Evolutionary conservation across 495 filamentous ascomycete species (phyloP), one percentile per base, ranked within the genome.

Genomic region (Aspergillus taichungensis): DNA sequence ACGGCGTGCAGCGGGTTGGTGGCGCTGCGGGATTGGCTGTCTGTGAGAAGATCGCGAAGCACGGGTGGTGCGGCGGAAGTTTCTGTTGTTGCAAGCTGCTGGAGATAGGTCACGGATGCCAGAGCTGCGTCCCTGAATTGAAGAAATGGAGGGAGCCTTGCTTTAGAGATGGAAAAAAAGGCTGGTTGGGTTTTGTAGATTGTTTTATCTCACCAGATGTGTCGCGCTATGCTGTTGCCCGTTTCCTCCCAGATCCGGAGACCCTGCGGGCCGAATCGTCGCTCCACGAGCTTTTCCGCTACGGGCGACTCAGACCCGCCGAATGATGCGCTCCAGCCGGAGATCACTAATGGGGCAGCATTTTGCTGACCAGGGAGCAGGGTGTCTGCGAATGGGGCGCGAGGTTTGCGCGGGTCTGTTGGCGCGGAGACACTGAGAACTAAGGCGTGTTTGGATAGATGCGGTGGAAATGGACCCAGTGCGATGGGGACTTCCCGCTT

Each of bases 201-300:
- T 24, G 18, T 24, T 24, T 24, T 24, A 24, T 24, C 62, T 62
- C 81, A 91, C 92, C 92, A 98, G 37, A 97, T 79, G 64, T 98
- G 92, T 11, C 89, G 76, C 11, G 91, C 90, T 54, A 98, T 95
- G 59, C 87, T 95, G 59, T 97, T 89, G 6, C 90, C 91, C 2
- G 88, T 88, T 47, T 97, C 90, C 56, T 98, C 92, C 69, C 84
- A 85, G 13, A 96, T 77, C 40, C 47, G 54, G 33, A 78, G 52
- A 31, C 51, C 52, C 13, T 57, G 49, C 13, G 64, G 40, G 24
- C 39, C 50, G 44, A 87, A 68, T 0, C 77, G 66, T 42, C 79
- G 68, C 44, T 78, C 69, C 11, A 85, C 68, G 37, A 69, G 56
- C 30, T 66, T 70, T n/a, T 70, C 71, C 0, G 73, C 67, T 9